Conservation (phyloP, 768 basidiomycete species). For the Cystofilobasidium ferigula region DNA sequence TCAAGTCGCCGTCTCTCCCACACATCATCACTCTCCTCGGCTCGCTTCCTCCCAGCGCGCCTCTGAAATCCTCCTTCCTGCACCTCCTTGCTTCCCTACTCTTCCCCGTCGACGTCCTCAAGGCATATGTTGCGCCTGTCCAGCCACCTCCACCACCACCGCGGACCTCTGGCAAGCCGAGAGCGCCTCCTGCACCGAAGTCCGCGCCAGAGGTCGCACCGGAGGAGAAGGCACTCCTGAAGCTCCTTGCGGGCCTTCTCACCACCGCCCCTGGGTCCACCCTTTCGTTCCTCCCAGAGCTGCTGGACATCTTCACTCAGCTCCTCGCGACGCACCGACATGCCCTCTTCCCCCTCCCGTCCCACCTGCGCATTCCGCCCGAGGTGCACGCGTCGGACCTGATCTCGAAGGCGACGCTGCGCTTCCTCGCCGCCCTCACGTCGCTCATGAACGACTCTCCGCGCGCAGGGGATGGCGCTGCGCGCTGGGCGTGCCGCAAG, state of each 20-base stretch:
- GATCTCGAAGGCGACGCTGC: constrained; percentile 11
- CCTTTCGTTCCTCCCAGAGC: constrained; percentile 12
- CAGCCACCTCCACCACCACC: neutral
- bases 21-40: constrained; percentile 9
- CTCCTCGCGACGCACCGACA: constrained; percentile 18
- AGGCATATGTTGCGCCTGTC: neutral
- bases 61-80: neutral
- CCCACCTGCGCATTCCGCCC: neutral
- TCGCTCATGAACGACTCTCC: neutral
- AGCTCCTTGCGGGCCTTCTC: neutral
- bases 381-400: constrained; percentile 19
- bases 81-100: constrained; percentile 18
- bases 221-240: neutral
- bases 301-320: constrained; percentile 16
- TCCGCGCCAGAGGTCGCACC: neutral
- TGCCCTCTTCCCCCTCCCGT: constrained; percentile 16
- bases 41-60: neutral
- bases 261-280: neutral
- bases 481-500: constrained; percentile 18
- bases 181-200: neutral
- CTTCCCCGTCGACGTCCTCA: constrained; percentile 24
- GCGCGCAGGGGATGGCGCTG: neutral
- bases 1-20: constrained; percentile 16
- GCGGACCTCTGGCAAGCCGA: neutral
- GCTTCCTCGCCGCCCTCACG: constrained; percentile 13